These are phyloP conservation scores for Tricholoma hemisulphureum DNA, from an alignment of 768 basidiomycete genomes.

Conservation along the genomic window DNA sequence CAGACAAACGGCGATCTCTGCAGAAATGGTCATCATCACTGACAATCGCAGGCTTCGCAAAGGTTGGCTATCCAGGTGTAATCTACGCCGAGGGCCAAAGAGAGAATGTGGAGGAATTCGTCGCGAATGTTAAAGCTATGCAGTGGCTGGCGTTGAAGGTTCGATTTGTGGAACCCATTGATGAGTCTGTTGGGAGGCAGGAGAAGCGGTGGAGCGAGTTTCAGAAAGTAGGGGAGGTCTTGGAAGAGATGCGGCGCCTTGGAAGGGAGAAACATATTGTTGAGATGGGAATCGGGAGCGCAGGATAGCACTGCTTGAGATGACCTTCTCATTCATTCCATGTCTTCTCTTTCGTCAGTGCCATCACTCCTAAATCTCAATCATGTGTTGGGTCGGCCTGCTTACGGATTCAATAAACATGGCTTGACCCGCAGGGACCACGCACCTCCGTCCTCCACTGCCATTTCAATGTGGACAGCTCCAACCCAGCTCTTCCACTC, in stretches of 20 bases:
- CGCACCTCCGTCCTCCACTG: too few species aligned
- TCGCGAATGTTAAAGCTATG: slow-evolving; percentile 67
- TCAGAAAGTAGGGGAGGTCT: slow-evolving; percentile 66
- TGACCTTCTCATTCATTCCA: too few species aligned
- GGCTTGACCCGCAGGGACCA: too few species aligned
- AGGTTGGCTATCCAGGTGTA: slow-evolving; percentile 72
- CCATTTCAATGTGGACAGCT: too few species aligned
- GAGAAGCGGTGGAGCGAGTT: slow-evolving; percentile 55
- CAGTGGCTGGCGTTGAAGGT: slow-evolving; percentile 74
- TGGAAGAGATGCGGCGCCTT: slow-evolving; percentile 61
- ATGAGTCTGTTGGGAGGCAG: slow-evolving; percentile 2
- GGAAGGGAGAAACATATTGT: slow-evolving; percentile 56
- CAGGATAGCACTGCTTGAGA: too few species aligned
- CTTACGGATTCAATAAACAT: too few species aligned
- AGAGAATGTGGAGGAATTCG: slow-evolving; percentile 58
- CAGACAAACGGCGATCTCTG: slow-evolving; percentile 58
- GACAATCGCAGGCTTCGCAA: slow-evolving; percentile 62
- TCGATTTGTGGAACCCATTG: slow-evolving; percentile 54
- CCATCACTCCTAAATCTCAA: too few species aligned
- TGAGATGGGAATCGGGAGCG: slow-evolving; percentile 65
- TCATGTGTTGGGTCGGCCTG: too few species aligned
- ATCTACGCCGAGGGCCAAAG: slow-evolving; percentile 66
- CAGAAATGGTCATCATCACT: slow-evolving; percentile 57
- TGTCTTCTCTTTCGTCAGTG: too few species aligned
- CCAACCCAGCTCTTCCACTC: too few species aligned